Base-by-base conservation (phyloP, 352 stramenopile genomes). In the Globisporangium abappressorium region DNA sequence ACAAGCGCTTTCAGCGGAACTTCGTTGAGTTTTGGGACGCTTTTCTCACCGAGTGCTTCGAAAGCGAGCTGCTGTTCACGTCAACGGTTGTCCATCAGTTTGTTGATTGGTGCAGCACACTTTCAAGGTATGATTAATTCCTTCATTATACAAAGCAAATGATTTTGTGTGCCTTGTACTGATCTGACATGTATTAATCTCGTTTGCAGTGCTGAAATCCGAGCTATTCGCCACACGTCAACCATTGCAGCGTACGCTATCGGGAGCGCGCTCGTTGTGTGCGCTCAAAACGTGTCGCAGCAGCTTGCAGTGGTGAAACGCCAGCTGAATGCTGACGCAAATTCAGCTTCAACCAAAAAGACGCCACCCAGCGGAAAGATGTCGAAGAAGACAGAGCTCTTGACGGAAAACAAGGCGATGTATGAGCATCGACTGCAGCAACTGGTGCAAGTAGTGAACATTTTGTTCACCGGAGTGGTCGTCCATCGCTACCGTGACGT, bases 401-500 rank as follows among this genome's bases (percentile, higher is more conserved):
- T 96, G 60, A 74, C 80, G 43, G 77, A 89, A 33, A 93, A 91
- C 73, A 90, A 91, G 71, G 43, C 53, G 8, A 78, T 90, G 57
- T 94, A 86, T 64, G 82, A 91, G 46, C 71, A 75, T n/a, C 81
- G 85, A 6, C 57, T 84, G 47, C 64, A 81, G 55, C 84, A 89
- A 33, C 62, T 91, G 5, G 64, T 92, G 47, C 75, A 89, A 57
- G 63, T 86, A n/a, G 71, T 92, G 20, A 79, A 86, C 47, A 73
- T 83, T 41, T 9, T 96, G 9, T 94, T 95, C 70, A 90, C 82
- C 28, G 82, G 81, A 8, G 82, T 96, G 15, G 71, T 96, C 24
- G 78, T 93, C 15, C 87, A 95, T 70, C 86, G 89, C 7, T 96
- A 93, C 76, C 91, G 94, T 18, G 96, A 99, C 66, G 91, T 97